Conservation (phyloP, 305 asterid genomes). For the Caryopteris hybrid region DNA sequence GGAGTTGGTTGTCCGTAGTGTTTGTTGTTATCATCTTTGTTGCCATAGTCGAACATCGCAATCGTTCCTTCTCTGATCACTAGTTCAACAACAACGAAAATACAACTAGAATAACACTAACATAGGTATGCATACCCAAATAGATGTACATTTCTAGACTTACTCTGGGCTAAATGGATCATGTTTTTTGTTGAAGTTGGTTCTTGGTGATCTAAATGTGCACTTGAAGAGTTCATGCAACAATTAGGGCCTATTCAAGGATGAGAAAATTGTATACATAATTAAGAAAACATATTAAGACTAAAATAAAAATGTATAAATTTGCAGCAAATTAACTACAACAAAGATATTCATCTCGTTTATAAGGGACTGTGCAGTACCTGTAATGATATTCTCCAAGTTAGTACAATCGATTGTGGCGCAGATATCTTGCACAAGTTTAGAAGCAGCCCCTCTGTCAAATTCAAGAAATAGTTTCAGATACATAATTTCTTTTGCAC, state of each 20-base stretch:
- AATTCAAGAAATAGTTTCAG: not conserved
- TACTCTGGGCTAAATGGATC: slow-evolving; percentile 80
- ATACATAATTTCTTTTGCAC: not conserved
- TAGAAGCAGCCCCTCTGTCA: slow-evolving; percentile 47
- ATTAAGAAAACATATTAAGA: not conserved
- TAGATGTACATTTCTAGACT: slow-evolving; percentile 5
- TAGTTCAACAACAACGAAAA: not conserved
- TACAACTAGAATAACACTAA: no score
- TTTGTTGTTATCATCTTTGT: slow-evolving; percentile 36
- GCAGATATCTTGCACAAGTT: slow-evolving; percentile 57
- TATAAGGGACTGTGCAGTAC: not conserved
- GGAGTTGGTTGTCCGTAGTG: slow-evolving; percentile 63
- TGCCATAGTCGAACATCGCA: slow-evolving; percentile 62
- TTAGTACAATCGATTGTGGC: slow-evolving; percentile 41
- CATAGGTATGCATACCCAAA: not conserved
- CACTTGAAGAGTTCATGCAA: slow-evolving; percentile 55
- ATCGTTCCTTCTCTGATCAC: slow-evolving; percentile 67
- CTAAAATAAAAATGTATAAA: not conserved
- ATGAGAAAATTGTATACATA: not conserved
- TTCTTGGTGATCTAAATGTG: slow-evolving; percentile 37
- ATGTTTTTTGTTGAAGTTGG: slow-evolving; percentile 75
- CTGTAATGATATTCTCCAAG: slow-evolving; percentile 38
- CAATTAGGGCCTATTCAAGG: slow-evolving; percentile 56
- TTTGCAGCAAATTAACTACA: no score
- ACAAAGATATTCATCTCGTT: not conserved